Evolutionary conservation across 495 filamentous ascomycete species (phyloP).

Genomic region (Podospora tetraspora): DNA sequence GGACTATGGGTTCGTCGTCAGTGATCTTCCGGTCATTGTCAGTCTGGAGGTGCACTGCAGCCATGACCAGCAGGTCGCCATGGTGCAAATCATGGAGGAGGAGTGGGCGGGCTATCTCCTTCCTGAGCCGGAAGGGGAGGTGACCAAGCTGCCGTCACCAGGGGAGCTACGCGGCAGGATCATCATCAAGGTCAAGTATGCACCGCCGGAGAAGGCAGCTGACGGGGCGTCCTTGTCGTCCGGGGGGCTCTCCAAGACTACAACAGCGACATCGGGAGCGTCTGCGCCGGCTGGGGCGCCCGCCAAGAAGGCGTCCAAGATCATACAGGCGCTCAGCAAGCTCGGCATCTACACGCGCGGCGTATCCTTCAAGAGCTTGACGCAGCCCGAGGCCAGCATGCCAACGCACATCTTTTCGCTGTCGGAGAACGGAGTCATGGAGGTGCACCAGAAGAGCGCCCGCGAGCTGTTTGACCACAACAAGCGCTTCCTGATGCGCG

Average conservation of each 20-base stretch:
- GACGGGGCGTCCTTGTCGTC: not conserved
- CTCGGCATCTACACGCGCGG: slow-evolving; percentile 79
- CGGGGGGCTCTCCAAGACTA: not conserved
- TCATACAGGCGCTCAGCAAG: slow-evolving; percentile 65
- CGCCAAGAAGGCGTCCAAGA: slow-evolving; percentile 54
- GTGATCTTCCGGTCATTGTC: slow-evolving; percentile 76
- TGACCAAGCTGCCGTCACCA: slow-evolving; percentile 55
- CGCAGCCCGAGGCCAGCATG: slow-evolving; percentile 56
- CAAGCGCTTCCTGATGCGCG: slow-evolving; percentile 75
- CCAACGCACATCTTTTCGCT: slow-evolving; percentile 85
- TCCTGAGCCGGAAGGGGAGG: slow-evolving; percentile 47
- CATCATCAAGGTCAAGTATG: slow-evolving; percentile 83
- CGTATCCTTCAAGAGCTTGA: slow-evolving; percentile 69
- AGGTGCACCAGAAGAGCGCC: slow-evolving; percentile 57
- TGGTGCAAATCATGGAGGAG: slow-evolving; percentile 83
- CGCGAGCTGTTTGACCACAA: slow-evolving; percentile 74
- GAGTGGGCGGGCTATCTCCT: slow-evolving; percentile 69
- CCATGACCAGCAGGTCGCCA: slow-evolving; percentile 72
- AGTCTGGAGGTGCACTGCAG: slow-evolving; percentile 85
- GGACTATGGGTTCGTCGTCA: slow-evolving; percentile 67
- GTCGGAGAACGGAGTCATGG: slow-evolving; percentile 70
- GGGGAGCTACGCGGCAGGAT: slow-evolving; percentile 68
- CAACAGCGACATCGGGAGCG: slow-evolving; percentile 21
- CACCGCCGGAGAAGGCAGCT: slow-evolving; percentile 37
- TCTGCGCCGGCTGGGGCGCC: slow-evolving; percentile 18